These are phyloP conservation scores for Sideroxylon spinosum DNA, from an alignment of 179 eudicot genomes.

Conservation along the genomic window DNA sequence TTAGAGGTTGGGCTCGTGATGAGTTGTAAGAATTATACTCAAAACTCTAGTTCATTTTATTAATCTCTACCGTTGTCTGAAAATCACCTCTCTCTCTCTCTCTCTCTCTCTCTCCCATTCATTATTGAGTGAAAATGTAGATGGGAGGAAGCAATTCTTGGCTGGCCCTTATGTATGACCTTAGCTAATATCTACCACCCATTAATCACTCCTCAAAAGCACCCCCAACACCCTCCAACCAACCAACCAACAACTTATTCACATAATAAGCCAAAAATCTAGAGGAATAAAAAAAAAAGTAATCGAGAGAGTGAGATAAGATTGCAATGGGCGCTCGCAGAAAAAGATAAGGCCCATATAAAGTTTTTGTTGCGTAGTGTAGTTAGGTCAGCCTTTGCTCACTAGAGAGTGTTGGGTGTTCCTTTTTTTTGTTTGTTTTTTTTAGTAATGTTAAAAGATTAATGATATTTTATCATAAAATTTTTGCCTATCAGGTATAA, in stretches of 20 bases:
- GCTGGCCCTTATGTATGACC: background rate
- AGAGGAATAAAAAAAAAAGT: background rate
- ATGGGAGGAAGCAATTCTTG: slow-evolving; percentile 13
- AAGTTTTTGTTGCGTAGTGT: slow-evolving; percentile 23
- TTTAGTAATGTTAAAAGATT: no score
- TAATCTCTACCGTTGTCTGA: no score
- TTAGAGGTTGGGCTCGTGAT: no score
- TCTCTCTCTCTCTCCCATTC: slow-evolving; percentile 10
- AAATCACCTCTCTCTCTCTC: slow-evolving; percentile 6
- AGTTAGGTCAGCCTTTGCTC: background rate
- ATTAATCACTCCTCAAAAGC: slow-evolving; percentile 19
- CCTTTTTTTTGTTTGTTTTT: no score
- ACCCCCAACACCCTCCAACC: slow-evolving; percentile 13
- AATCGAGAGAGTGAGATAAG: background rate
- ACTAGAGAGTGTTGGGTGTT: no score
- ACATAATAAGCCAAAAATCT: slow-evolving; percentile 7
- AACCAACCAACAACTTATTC: slow-evolving; percentile 7
- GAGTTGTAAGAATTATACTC: no score
- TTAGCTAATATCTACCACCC: background rate
- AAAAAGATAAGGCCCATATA: slow-evolving; percentile 18
- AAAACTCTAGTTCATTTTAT: no score
- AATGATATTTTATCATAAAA: no score
- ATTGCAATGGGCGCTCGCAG: slow-evolving; percentile 6
- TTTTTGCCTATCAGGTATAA: no score
- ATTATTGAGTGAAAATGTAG: slow-evolving; percentile 19